phyloP scores from a whole-genome alignment of 345 rosid genomes.

The Odontarrhena argentea region DNA sequence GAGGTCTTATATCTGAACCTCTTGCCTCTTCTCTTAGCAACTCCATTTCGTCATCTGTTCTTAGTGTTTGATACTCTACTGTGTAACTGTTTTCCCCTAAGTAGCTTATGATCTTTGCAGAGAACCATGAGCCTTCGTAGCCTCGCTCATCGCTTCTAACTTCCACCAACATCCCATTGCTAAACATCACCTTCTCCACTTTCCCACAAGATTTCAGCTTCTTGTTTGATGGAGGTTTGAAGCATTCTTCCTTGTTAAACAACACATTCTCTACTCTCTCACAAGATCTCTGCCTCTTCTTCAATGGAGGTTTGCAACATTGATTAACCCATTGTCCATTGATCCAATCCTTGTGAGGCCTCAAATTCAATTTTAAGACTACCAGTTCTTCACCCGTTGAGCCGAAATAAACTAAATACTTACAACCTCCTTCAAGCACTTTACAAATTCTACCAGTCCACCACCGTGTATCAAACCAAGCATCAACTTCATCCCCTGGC shows the following conservation, averaged over 20 bases:
- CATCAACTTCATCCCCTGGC: conserved; percentile 56
- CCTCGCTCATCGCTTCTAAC: conserved; percentile 55
- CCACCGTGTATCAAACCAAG: conserved; percentile 63
- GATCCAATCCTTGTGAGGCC: conserved; percentile 56
- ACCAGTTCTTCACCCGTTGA: conserved; percentile 39
- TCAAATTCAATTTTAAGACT: conserved; percentile 43
- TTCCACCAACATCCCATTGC: conserved; percentile 29
- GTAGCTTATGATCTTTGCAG: conserved; percentile 45
- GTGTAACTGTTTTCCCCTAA: conserved; percentile 47
- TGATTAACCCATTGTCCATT: conserved; percentile 49
- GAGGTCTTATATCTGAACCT: conserved; percentile 47
- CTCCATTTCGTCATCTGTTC: conserved; percentile 46
- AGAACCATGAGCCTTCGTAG: conserved; percentile 63
- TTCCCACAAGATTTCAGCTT: conserved; percentile 19
- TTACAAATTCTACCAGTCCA: conserved; percentile 56
- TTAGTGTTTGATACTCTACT: conserved; percentile 53
- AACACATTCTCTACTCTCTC: conserved; percentile 2
- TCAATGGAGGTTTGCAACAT: conserved; percentile 18
- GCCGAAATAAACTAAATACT: conserved; percentile 47
- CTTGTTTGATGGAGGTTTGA: conserved; percentile 18
- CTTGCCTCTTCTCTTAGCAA: conserved; percentile 46
- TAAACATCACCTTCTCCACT: conserved; percentile 3
- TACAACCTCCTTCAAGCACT: conserved; percentile 37
- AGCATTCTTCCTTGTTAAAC: conserved; percentile 21
- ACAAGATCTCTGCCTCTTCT: conserved; percentile 23